A percentile compares a stretch with the other conserved stretches of the same genome.
Evolutionary conservation across 139 green algal species (phyloP).

Genomic region (Protoeuglena noctilucae): DNA sequence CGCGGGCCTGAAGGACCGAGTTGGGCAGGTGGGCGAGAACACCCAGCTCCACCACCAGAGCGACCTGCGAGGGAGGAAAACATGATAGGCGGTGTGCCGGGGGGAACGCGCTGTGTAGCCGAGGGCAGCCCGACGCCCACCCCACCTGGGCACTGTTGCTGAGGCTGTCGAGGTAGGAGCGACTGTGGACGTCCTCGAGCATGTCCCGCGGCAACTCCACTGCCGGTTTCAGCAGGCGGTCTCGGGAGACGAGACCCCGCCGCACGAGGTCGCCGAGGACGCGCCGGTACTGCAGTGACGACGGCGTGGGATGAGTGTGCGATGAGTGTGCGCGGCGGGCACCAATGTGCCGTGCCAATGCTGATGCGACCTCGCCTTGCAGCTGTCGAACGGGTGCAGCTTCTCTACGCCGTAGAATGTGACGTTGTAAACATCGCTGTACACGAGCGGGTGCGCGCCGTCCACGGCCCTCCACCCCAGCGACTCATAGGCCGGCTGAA

Average conservation of each 20-base stretch:
- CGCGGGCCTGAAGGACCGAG: neutral
- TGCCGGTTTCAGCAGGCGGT: no score
- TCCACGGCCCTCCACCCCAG: no score
- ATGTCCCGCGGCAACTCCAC: no score
- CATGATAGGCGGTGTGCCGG: no score
- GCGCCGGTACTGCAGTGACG: neutral
- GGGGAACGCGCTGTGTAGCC: no score
- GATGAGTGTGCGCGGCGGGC: no score
- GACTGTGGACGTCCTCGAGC: neutral
- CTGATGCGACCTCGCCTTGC: neutral
- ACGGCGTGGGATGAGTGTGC: neutral
- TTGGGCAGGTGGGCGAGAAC: neutral
- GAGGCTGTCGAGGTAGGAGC: neutral
- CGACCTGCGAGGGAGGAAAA: no score
- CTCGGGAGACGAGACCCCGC: neutral
- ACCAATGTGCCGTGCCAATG: neutral
- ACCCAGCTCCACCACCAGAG: neutral
- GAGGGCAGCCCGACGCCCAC: neutral
- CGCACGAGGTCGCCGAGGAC: neutral
- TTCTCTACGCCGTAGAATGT: neutral
- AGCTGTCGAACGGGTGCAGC: neutral
- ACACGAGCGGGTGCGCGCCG: neutral
- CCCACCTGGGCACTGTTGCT: neutral
- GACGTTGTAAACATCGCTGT: neutral
- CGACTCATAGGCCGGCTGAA: no score